These are phyloP conservation scores for Boletus sp. DNA, from an alignment of 1,284 basidiomycete genomes.

Conservation along the genomic window DNA sequence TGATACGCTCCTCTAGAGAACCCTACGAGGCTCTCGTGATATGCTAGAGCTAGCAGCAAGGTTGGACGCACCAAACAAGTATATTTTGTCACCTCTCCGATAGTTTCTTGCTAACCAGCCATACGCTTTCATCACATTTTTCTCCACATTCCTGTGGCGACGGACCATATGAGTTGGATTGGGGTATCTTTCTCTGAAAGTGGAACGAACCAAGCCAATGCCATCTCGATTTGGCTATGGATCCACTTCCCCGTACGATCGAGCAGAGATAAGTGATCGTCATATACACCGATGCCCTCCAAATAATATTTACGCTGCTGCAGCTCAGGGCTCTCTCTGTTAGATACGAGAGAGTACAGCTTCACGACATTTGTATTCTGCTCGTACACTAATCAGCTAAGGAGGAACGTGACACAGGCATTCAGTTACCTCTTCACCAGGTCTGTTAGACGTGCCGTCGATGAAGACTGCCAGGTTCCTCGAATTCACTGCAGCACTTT, in stretches of 20 bases:
- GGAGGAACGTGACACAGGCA: neutral
- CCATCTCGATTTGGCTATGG: neutral
- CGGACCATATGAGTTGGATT: no score
- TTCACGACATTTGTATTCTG: constrained; percentile 11
- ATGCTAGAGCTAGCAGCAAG: no score
- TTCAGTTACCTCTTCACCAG: constrained; percentile 1
- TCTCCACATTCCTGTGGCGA: constrained; percentile 12
- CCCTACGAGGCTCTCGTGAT: constrained; percentile 24
- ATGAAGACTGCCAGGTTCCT: constrained; percentile 13
- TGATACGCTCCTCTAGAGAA: constrained; percentile 42
- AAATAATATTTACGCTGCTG: neutral
- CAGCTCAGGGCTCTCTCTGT: neutral
- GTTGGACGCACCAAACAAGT: no score
- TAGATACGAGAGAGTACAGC: neutral
- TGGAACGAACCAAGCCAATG: constrained; percentile 7
- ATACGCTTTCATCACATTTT: constrained; percentile 23
- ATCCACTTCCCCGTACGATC: neutral
- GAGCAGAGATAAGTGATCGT: neutral
- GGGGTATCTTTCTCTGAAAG: no score
- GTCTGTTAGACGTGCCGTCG: constrained; percentile 14
- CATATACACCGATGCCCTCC: neutral
- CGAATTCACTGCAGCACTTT: neutral
- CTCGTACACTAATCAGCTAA: neutral
- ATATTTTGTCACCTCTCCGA: no score
- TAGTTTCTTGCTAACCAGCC: no score